Evolutionary conservation across 73 alveolate genomes (phyloP).

Genomic region (Symbiodinium natans): DNA sequence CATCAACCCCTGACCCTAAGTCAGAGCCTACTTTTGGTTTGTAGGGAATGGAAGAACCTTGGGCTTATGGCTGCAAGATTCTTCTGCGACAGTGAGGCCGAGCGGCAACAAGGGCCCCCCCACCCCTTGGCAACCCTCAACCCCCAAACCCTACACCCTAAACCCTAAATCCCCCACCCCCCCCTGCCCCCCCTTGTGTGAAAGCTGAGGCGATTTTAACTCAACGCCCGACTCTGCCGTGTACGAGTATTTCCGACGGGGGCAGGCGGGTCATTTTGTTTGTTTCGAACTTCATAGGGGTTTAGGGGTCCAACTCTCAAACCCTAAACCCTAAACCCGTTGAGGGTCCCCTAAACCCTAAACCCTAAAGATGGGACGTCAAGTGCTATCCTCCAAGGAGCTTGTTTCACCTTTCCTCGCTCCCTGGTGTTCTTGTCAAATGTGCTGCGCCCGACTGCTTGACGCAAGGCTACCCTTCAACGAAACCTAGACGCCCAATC

Average conservation of each 20-base stretch:
- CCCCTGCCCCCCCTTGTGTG: background rate
- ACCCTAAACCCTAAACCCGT: background rate
- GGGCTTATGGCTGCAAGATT: too few species aligned
- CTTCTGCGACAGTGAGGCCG: too few species aligned
- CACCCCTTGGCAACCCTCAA: background rate
- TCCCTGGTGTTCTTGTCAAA: too few species aligned
- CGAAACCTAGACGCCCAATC: too few species aligned
- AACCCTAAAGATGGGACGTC: background rate
- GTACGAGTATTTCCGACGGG: slow-evolving; percentile 86
- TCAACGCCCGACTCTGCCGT: slow-evolving; percentile 91
- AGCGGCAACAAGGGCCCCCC: too few species aligned
- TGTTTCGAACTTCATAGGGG: background rate
- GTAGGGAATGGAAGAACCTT: too few species aligned
- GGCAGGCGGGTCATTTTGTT: background rate
- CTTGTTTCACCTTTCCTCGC: too few species aligned
- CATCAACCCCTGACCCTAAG: background rate
- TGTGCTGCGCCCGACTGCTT: too few species aligned
- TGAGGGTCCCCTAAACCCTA: background rate
- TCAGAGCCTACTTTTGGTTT: too few species aligned
- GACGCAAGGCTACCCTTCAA: too few species aligned
- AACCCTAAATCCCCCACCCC: background rate
- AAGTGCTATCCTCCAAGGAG: too few species aligned
- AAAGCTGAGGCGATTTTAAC: slow-evolving; percentile 40
- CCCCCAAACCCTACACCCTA: background rate
- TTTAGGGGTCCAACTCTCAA: background rate